A percentile compares a stretch with the other conserved stretches of the same genome.
phyloP scores from a whole-genome alignment of 192 early-diverging fungal species.

The Thamnidium elegans region DNA sequence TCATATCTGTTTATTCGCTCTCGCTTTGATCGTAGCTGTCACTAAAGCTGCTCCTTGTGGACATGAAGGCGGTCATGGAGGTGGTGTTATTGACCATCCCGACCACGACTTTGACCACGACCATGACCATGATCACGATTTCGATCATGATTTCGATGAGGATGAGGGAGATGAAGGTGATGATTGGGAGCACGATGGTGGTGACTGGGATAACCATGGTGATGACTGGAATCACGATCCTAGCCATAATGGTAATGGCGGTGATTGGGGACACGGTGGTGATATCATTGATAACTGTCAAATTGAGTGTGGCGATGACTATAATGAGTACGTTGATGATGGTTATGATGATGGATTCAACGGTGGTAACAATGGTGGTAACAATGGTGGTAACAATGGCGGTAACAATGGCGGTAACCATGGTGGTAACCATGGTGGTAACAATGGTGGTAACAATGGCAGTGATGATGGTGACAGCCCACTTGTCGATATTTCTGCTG shows the following conservation, averaged over 20 bases:
- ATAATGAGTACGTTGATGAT: not conserved
- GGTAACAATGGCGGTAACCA: not conserved
- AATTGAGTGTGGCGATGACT: too few relatives aligned
- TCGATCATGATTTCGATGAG: not conserved
- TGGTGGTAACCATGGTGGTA: not conserved
- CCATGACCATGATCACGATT: not conserved
- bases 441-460: not conserved
- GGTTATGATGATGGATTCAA: not conserved
- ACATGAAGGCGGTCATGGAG: not conserved
- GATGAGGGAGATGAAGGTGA: not conserved
- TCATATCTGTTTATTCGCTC: slow-evolving; percentile 7
- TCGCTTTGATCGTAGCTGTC: slow-evolving; percentile 2
- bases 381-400: not conserved
- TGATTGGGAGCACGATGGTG: not conserved
- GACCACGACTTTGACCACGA: not conserved
- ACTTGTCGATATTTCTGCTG: not conserved
- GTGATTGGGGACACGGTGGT: not conserved
- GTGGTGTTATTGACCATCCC: not conserved
- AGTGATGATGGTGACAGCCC: not conserved
- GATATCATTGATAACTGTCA: not conserved
- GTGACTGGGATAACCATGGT: slow-evolving; percentile 2
- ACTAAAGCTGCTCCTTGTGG: slow-evolving; percentile 3
- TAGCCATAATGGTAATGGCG: not conserved
- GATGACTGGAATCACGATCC: not conserved
- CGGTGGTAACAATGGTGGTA: not conserved